These are phyloP conservation scores for Penicillium steckii DNA, from an alignment of 495 filamentous ascomycete species.

Conservation along the genomic window DNA sequence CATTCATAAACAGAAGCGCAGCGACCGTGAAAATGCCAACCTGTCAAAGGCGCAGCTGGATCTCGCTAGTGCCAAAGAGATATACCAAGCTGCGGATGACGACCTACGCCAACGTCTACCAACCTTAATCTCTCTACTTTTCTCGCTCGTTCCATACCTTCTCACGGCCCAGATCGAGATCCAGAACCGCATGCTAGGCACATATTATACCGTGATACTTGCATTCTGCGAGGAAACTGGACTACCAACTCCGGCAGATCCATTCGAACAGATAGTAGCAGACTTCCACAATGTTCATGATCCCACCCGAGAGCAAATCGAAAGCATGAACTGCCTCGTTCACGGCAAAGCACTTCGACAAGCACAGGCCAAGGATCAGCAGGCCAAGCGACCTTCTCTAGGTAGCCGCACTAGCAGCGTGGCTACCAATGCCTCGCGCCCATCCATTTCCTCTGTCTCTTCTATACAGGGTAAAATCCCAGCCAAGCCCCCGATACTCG, in stretches of 20 bases:
- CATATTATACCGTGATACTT: constrained; percentile 82
- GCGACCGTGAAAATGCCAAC: constrained; percentile 73
- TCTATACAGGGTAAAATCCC: constrained; percentile 15
- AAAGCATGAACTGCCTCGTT: constrained; percentile 67
- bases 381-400: constrained; percentile 30
- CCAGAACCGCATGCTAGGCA: constrained; percentile 78
- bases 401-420: constrained; percentile 18
- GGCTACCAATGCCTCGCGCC: neutral
- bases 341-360: constrained; percentile 72
- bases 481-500: constrained; percentile 18
- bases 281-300: constrained; percentile 67
- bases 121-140: constrained; percentile 68
- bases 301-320: constrained; percentile 66
- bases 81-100: constrained; percentile 81
- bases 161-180: constrained; percentile 72
- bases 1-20: constrained; percentile 67
- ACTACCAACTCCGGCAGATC: constrained; percentile 71
- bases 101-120: constrained; percentile 75
- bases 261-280: constrained; percentile 68
- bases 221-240: constrained; percentile 70
- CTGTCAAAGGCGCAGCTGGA: constrained; percentile 81
- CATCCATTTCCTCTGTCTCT: constrained; percentile 5
- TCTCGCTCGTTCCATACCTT: constrained; percentile 77
- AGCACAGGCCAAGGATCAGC: constrained; percentile 52
- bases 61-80: constrained; percentile 63